Base-by-base conservation (phyloP, 192 early-diverging fungal species). In the Phlyctochytrium arcticum region DNA sequence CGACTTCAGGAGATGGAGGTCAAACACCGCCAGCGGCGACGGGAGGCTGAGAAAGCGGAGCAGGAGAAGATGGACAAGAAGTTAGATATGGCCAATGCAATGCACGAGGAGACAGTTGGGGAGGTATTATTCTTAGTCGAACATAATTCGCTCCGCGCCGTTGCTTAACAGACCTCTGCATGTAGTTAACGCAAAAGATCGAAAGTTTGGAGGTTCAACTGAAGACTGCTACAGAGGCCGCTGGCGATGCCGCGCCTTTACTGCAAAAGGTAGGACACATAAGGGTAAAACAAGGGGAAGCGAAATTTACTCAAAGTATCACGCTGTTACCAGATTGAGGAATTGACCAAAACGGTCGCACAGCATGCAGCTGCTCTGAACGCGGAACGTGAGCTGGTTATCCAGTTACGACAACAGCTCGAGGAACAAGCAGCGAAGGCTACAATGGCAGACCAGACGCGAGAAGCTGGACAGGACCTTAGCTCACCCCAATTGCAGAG, bases 41-140 rank as follows among this genome's bases (percentile, higher is more conserved):
- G 33, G 12, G 17, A 23, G 9, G 56, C 56, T 10, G 65, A 67
- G 24, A 17, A 19, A 24, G 32, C 17, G 12, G 46, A 59, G 46
- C 19, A 30, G 19, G 57, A 47, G n/a, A 32, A 39, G 37, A 17
- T 58, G 36, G 65, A 60, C 26, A 27, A 59, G 36, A 60, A 50
- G 65, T 46, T 59, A 24, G 56, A 59, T 60, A 48, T 60, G 65
- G 65, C 63, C 2, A n/a, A 53, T 1, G 39, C 39, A 44, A 44
- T 44, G 39, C 39, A 44, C 2, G 21, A 44, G 39, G 39, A 19
- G 12, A 2, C 39, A 19, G 12, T 44, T 44, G 39, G 39, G 12
- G 39, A n/a, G 39, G 12, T 44, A 19, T 19, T 44, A 19, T 12
- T 44, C 39, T 44, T n/a, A n/a, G 39, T 12, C 21, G 39, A 19